Conservation (phyloP, 164 flowering plant genomes). For the Piper betle region DNA sequence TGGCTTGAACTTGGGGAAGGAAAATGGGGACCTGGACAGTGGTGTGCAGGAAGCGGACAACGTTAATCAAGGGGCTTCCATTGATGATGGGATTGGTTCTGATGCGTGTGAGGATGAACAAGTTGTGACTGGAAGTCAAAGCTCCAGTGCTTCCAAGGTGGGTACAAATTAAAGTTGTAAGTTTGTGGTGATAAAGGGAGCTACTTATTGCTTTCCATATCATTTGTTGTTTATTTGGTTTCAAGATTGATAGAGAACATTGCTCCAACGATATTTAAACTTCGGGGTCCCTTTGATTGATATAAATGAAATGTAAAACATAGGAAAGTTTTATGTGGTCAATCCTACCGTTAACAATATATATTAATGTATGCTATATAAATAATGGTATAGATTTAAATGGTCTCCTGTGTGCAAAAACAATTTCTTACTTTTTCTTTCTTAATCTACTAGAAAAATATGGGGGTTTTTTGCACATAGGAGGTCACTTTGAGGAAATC, state of each 20-base stretch:
- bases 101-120: not conserved
- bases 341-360: too few relatives aligned
- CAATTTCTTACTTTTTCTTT: too few relatives aligned
- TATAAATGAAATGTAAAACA: too few relatives aligned
- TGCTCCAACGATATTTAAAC: too few relatives aligned
- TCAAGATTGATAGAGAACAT: not conserved
- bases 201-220: not conserved
- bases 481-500: too few relatives aligned
- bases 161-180: not conserved
- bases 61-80: slow-evolving; percentile 11
- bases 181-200: not conserved
- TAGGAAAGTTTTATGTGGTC: too few relatives aligned
- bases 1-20: slow-evolving; percentile 14
- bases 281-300: too few relatives aligned
- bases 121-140: slow-evolving; percentile 11
- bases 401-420: too few relatives aligned
- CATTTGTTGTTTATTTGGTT: not conserved
- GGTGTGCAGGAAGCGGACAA: slow-evolving; percentile 11
- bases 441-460: too few relatives aligned
- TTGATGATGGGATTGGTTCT: slow-evolving; percentile 2
- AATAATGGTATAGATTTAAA: too few relatives aligned
- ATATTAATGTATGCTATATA: too few relatives aligned
- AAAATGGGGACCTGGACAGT: slow-evolving; percentile 14
- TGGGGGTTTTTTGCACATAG: too few relatives aligned
- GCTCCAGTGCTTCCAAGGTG: slow-evolving; percentile 39